Evolutionary conservation across 1,284 basidiomycete species (phyloP).

Genomic region (Malassezia nana): DNA sequence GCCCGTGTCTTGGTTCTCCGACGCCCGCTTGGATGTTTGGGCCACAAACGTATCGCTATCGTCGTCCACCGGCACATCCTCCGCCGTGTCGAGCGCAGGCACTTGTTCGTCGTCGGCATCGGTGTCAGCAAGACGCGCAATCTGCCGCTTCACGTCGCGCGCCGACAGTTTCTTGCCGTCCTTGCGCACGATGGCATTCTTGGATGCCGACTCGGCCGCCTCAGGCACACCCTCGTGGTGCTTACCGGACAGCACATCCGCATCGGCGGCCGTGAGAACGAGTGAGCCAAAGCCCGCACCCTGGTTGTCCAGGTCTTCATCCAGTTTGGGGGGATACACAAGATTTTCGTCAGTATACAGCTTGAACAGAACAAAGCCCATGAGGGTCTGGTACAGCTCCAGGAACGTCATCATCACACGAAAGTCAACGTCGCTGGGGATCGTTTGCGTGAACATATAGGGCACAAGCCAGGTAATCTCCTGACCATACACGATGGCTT

Average conservation of each 20-base stretch:
- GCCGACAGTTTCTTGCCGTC: slow-evolving; percentile 51
- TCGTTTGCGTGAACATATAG: slow-evolving; percentile 91
- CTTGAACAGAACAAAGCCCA: slow-evolving; percentile 94
- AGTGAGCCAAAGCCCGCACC: slow-evolving; percentile 79
- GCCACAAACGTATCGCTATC: slow-evolving; percentile 33
- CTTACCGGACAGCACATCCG: slow-evolving; percentile 33
- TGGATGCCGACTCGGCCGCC: slow-evolving; percentile 17
- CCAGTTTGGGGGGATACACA: slow-evolving; percentile 86
- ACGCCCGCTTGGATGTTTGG: slow-evolving; percentile 56
- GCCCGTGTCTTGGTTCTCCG: slow-evolving; percentile 48
- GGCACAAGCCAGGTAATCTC: slow-evolving; percentile 92
- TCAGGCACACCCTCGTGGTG: slow-evolving; percentile 12
- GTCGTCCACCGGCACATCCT: slow-evolving; percentile 12
- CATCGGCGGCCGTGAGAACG: slow-evolving; percentile 58
- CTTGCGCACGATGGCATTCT: slow-evolving; percentile 23
- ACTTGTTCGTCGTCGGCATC: slow-evolving; percentile 24
- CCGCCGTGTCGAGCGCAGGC: slow-evolving; percentile 18
- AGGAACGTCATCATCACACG: slow-evolving; percentile 97
- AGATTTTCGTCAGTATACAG: slow-evolving; percentile 88
- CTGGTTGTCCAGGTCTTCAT: slow-evolving; percentile 69
- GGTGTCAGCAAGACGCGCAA: slow-evolving; percentile 42
- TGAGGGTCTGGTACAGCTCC: slow-evolving; percentile 92
- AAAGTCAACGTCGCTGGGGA: slow-evolving; percentile 90
- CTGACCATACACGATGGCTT: slow-evolving; percentile 87
- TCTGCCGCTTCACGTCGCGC: slow-evolving; percentile 52